A percentile compares a stretch with the other conserved stretches of the same genome.
phyloP scores from a whole-genome alignment of 2,329 filamentous ascomycete genomes.

The Exophiala lecanii-corni region DNA sequence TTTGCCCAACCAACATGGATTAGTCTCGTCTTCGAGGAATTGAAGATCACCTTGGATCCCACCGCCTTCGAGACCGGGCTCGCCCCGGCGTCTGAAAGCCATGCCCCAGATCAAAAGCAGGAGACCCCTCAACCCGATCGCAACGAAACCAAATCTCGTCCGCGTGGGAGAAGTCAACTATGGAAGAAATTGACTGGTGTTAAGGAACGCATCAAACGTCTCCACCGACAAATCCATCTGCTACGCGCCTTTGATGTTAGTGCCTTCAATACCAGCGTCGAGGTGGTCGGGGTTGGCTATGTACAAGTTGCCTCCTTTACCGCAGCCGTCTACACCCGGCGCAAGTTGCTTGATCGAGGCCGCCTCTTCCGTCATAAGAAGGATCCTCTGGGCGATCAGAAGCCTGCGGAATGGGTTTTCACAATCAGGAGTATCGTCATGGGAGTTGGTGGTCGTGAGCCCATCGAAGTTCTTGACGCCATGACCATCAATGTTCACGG shows the following conservation, averaged over 20 bases:
- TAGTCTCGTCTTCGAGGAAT: constrained; percentile 80
- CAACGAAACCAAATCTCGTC: constrained; percentile 22
- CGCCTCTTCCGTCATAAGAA: constrained; percentile 80
- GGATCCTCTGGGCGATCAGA: constrained; percentile 57
- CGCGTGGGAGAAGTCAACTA: constrained; percentile 60
- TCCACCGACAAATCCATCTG: constrained; percentile 85
- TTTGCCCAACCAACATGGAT: constrained; percentile 97
- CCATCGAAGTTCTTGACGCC: constrained; percentile 83
- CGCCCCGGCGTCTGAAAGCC: constrained; percentile 13
- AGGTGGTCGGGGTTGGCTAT: constrained; percentile 74
- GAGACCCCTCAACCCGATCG: constrained; percentile 14
- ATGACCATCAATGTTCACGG: constrained; percentile 87
- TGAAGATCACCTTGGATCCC: constrained; percentile 78
- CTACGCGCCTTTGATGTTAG: constrained; percentile 84
- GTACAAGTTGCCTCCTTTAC: constrained; percentile 80
- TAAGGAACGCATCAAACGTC: constrained; percentile 79
- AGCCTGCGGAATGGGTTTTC: constrained; percentile 91
- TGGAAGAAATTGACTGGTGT: constrained; percentile 74
- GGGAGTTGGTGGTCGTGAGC: constrained; percentile 76
- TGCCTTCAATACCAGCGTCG: constrained; percentile 72
- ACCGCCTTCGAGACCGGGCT: constrained; percentile 51
- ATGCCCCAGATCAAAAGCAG: constrained; percentile 20
- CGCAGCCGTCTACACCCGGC: constrained; percentile 82
- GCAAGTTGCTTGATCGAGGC: constrained; percentile 84
- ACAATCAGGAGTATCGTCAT: constrained; percentile 82